Evolutionary conservation across 176 grass and related monocot genomes (phyloP).

Genomic region (Oryza rufipogon): DNA sequence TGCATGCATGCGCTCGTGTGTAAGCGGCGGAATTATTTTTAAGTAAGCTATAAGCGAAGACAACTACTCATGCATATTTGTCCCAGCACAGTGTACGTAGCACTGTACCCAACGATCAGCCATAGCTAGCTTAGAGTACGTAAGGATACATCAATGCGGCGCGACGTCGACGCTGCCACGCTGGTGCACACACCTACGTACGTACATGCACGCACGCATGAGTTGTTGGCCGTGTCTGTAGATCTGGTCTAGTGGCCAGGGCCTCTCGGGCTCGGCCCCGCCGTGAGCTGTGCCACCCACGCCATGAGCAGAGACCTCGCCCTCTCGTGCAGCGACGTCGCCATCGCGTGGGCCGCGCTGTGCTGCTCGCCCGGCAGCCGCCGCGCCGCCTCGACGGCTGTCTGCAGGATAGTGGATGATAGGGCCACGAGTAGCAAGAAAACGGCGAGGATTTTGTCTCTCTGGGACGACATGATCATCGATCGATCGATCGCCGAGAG

Average conservation of each 20-base stretch:
- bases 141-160: neutral
- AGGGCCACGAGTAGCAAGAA: conserved; percentile 45
- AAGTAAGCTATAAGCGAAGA: neutral
- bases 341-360: neutral
- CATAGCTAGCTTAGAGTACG: neutral
- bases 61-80: neutral
- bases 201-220: neutral
- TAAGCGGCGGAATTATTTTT: neutral
- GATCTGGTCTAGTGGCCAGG: conserved; percentile 55
- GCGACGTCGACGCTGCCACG: neutral
- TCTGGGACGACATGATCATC: conserved; percentile 22
- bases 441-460: conserved; percentile 27
- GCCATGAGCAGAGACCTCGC: conserved; percentile 60
- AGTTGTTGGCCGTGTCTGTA: neutral
- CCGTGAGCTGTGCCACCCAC: conserved; percentile 56
- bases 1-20: neutral
- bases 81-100: neutral
- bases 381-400: conserved; percentile 55
- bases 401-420: conserved; percentile 22
- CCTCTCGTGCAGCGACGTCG: conserved; percentile 51
- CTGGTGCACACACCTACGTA: neutral
- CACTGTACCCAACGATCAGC: neutral
- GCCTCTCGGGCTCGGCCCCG: conserved; percentile 56
- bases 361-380: conserved; percentile 24
- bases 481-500: neutral